Base-by-base conservation (phyloP, 148 eudicot genomes). In the Cornus kousa region DNA sequence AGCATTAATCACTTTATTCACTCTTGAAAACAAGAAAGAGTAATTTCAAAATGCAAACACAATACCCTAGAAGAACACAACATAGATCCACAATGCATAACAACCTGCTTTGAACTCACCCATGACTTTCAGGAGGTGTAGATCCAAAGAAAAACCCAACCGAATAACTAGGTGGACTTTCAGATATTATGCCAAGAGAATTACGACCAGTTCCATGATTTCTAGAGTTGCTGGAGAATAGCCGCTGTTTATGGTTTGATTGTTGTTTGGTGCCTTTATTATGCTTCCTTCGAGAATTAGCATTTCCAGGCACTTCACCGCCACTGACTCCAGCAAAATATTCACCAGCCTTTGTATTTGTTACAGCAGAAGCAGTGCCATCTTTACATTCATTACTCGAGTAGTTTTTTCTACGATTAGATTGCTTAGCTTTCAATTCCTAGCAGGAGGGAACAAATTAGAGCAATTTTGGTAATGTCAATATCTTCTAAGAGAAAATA, bases 131-230 rank as follows among this genome's bases (percentile, higher is more conserved):
- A 55, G 99, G 99, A 64, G 99, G 98, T 19, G 98, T 95, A 46
- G 98, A 90, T 76, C 97, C 89, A 85, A 88, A 93, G 93, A 90
- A 93, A 83, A 89, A 95, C 5, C 98, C 98, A 85, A 95, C 90
- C 7, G 97, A 89, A 78, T 81, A 91, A 74, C 97, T 90, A 66
- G 98, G 98, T 64, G 98, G 98, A 85, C 98, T 95, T 83, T 91
- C 98, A 76, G 94, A 89, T 79, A 88, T 81, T 35, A 64, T 72
- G 72, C 92, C 97, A 72, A 77, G 68, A 73, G 92, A 80, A 82
- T 83, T 87, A 70, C 80, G 86, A 66, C 82, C 84, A 86, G 80
- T 88, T 80, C 89, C 94, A 84, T 88, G 89, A 80, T 82, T 91
- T 85, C 84, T 91, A 10, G 80, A 79, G 82, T 88, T 91, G 76